Base-by-base conservation (phyloP, 2,329 filamentous ascomycete genomes). In the Fusarium sp. region DNA sequence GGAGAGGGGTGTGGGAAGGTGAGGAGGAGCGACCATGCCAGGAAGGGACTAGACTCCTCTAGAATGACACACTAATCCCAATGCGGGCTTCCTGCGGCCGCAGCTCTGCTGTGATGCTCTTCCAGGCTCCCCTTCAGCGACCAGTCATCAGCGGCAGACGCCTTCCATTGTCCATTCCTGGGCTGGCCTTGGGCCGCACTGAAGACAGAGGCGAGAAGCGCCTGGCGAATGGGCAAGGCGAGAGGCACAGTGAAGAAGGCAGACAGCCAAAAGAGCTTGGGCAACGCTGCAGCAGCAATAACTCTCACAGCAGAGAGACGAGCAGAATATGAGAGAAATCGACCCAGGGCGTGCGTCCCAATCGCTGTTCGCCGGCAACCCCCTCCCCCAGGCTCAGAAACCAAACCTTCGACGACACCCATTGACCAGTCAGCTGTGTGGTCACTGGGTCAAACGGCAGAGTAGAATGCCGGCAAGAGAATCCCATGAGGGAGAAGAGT, bases 371-470 rank as follows among this genome's bases (percentile, higher is more conserved):
- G 59, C 59, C 60, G 67, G 64, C 38, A 68, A 47, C 57, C 68
- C 63, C 71, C 70, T 54, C 47, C 70, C 37, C 57, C 13, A 42
- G 60, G 58, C 63, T 61, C 35, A 65, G 64, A 63, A 27, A 47
- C 42, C 22, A 22, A 47, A 18, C 45, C 58, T 29, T 67, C 47
- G 18, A 64, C 37, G 22, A 50, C 31, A 69, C 29, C 65, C 62
- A 70, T 74, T 75, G 72, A 70, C 69, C 59, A 75, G 64, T 73
- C 64, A 70, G 62, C 61, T 58, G 73, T 70, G 71, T 70, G 68
- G 66, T 75, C 65, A 69, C 70, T 69, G 47, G 68, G 37, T 45
- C 62, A 62, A 62, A 40, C 20, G 29, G 56, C 24, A 61, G 54
- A 73, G 62, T 50, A 68, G 61, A 75, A 73, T 76, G 31, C 60